Evolutionary conservation across 192 early-diverging fungal species (phyloP).

Genomic region (Mortierella claussenii): DNA sequence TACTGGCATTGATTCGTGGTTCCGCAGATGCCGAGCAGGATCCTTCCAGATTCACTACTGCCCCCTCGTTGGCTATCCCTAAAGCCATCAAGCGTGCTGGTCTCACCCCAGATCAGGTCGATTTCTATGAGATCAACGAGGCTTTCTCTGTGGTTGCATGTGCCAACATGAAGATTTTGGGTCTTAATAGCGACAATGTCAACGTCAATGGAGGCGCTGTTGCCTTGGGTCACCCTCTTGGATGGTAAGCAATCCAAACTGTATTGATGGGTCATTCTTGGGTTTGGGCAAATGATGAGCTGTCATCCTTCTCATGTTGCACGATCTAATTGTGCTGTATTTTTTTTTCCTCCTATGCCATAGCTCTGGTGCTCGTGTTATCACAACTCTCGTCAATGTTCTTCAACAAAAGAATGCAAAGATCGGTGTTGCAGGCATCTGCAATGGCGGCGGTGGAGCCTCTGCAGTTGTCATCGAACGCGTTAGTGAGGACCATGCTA

Average conservation of each 20-base stretch:
- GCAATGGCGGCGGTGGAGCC: constrained; percentile 97
- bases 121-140: constrained; percentile 87
- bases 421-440: constrained; percentile 92
- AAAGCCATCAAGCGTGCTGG: constrained; percentile 78
- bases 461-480: constrained; percentile 80
- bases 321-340: background rate
- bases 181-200: constrained; percentile 77
- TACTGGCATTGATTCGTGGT: constrained; percentile 68
- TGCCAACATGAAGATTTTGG: constrained; percentile 87
- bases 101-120: constrained; percentile 67
- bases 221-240: constrained; percentile 97
- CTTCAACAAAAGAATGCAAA: constrained; percentile 78
- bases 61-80: constrained; percentile 81
- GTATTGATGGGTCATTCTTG: background rate
- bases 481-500: constrained; percentile 45
- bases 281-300: no score
- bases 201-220: constrained; percentile 98
- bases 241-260: constrained; percentile 61
- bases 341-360: background rate
- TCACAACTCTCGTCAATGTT: constrained; percentile 82
- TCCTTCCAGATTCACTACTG: constrained; percentile 79
- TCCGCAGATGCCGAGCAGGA: constrained; percentile 75
- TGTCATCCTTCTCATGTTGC: no score
- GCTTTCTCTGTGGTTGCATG: constrained; percentile 86
- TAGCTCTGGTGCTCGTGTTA: constrained; percentile 86